phyloP scores from a whole-genome alignment of 257 asterid genomes.

The Striga asiatica region DNA sequence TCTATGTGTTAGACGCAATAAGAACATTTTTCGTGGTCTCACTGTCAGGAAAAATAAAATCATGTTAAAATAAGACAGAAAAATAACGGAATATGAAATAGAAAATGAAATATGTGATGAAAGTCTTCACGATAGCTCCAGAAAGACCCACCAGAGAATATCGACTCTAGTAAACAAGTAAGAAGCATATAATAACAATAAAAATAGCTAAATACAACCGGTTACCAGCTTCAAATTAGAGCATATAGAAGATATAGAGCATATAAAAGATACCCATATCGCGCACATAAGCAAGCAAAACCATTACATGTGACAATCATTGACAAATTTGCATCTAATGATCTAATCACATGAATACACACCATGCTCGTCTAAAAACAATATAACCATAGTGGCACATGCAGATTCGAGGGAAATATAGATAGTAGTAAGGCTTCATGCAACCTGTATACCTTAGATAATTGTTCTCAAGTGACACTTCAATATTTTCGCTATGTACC shows the following conservation, averaged over 20 bases:
- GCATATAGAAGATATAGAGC: neutral
- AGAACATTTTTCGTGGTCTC: slow-evolving; percentile 80
- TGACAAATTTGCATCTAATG: neutral
- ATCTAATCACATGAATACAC: neutral
- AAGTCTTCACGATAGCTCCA: neutral
- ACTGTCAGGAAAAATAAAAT: slow-evolving; percentile 30
- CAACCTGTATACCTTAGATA: slow-evolving; percentile 55
- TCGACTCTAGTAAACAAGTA: neutral
- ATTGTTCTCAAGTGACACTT: slow-evolving; percentile 63
- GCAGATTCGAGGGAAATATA: slow-evolving; percentile 4
- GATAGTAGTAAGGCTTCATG: neutral
- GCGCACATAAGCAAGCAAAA: neutral
- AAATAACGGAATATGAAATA: neutral
- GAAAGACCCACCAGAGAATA: neutral
- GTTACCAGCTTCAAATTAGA: too few relatives aligned
- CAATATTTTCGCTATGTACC: slow-evolving; percentile 44
- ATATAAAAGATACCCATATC: neutral
- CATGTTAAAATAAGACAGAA: neutral
- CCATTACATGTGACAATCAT: neutral
- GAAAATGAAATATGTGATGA: neutral
- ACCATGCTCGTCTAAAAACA: neutral
- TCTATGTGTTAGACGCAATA: slow-evolving; percentile 61
- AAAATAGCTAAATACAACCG: neutral
- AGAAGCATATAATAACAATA: neutral
- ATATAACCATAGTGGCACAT: too few relatives aligned